Percentiles rank a stretch among this genome's conserved stretches.
Conservation (phyloP, 306 rosid species). For the Ochetophila trinervis region DNA sequence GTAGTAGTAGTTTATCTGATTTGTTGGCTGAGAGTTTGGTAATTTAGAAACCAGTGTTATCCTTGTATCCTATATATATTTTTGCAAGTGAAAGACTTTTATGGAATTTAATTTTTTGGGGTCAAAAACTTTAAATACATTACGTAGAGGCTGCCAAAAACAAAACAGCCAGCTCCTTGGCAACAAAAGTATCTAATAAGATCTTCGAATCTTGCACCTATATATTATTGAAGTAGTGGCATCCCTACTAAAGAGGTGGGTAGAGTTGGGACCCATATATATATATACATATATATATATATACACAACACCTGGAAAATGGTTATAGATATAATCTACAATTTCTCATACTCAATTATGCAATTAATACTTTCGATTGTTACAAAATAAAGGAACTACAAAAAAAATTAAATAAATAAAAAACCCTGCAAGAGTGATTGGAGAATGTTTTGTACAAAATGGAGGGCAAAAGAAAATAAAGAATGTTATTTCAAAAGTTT, state of each 20-base stretch:
- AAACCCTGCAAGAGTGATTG: too few relatives aligned
- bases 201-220: neutral
- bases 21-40: too few relatives aligned
- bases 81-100: neutral
- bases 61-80: too few relatives aligned
- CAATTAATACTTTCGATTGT: too few relatives aligned
- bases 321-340: neutral
- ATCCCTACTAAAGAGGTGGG: conserved; percentile 24
- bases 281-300: neutral
- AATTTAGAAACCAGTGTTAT: too few relatives aligned
- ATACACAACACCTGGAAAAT: neutral
- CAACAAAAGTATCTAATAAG: conserved; percentile 7
- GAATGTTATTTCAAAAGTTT: neutral
- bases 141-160: neutral
- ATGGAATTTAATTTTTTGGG: too few relatives aligned
- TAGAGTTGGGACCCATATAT: conserved; percentile 15
- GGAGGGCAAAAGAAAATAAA: neutral
- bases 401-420: too few relatives aligned
- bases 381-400: too few relatives aligned
- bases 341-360: neutral
- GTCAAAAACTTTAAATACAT: neutral
- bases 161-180: conserved; percentile 5
- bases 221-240: conserved; percentile 4
- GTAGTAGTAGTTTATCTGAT: neutral
- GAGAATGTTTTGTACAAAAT: too few relatives aligned